Evolutionary conservation across 805 yeast species (phyloP).

Genomic region (Clavispora asparagi): DNA sequence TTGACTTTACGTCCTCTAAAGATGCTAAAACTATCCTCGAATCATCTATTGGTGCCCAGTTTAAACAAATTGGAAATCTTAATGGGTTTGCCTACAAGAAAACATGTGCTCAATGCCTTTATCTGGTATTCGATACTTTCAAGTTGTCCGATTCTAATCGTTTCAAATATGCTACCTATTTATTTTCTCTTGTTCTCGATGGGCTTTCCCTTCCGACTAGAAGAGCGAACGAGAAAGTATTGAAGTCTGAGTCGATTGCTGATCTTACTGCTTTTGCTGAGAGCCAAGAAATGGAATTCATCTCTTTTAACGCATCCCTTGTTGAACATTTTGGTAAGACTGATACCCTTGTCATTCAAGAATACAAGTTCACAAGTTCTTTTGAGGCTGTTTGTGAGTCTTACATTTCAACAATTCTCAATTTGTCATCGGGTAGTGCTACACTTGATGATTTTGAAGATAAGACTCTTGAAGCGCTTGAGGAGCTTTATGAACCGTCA

Average conservation of each 20-base stretch:
- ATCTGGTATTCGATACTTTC: slow-evolving; percentile 12
- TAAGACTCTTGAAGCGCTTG: not conserved
- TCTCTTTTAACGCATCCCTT: not conserved
- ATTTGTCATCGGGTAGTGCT: not conserved
- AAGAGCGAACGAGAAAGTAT: slow-evolving; percentile 1
- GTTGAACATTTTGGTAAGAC: slow-evolving; percentile 3
- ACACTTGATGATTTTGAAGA: not conserved
- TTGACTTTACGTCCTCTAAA: slow-evolving; percentile 14
- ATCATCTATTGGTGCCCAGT: slow-evolving; percentile 14
- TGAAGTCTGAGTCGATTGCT: not conserved
- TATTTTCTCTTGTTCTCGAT: slow-evolving; percentile 6
- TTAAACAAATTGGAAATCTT: slow-evolving; percentile 12
- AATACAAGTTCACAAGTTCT: not conserved
- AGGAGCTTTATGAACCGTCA: not conserved
- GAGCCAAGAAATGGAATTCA: not conserved
- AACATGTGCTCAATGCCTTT: slow-evolving; percentile 18
- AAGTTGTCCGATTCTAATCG: not conserved
- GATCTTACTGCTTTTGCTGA: slow-evolving; percentile 1
- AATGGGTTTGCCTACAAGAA: slow-evolving; percentile 15
- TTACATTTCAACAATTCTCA: not conserved
- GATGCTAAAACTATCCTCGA: slow-evolving; percentile 16
- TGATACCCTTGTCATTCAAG: not conserved
- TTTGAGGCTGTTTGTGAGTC: not conserved
- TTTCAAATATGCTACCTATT: not conserved
- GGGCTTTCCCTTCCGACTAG: slow-evolving; percentile 3